phyloP scores from a whole-genome alignment of 2,329 filamentous ascomycete genomes.

The Colletotrichum lini region DNA sequence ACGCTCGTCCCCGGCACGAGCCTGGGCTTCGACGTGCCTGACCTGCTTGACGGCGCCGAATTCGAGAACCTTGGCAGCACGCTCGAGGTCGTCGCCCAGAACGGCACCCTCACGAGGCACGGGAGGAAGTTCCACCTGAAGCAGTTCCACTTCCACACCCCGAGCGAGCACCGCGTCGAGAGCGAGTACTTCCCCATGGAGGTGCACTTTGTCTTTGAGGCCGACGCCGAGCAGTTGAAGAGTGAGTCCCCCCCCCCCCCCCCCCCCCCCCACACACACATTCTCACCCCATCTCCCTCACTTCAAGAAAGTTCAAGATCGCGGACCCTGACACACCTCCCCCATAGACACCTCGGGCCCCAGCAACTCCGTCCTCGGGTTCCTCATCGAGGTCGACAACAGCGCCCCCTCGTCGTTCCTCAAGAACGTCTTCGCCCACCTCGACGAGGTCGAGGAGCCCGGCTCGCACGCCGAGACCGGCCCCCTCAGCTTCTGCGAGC shows the following conservation, averaged over 20 bases:
- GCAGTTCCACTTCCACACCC: constrained; percentile 74
- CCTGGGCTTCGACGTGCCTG: constrained; percentile 55
- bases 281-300: too few relatives aligned
- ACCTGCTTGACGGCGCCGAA: constrained; percentile 53
- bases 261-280: too few relatives aligned
- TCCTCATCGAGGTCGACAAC: constrained; percentile 53
- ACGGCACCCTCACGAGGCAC: constrained; percentile 60
- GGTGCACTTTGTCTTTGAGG: constrained; percentile 59
- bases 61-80: constrained; percentile 68
- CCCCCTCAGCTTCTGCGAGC: constrained; percentile 58
- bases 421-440: constrained; percentile 54
- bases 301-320: not conserved
- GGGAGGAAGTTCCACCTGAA: constrained; percentile 59
- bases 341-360: constrained; percentile 47
- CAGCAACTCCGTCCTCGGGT: constrained; percentile 53
- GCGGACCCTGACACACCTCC: not conserved
- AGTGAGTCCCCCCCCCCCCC: constrained; percentile 13
- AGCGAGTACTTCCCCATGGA: constrained; percentile 57
- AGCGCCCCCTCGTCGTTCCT: constrained; percentile 49
- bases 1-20: constrained; percentile 47
- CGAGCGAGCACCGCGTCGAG: constrained; percentile 70
- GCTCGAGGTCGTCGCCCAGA: constrained; percentile 62
- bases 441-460: constrained; percentile 55
- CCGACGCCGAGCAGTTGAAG: constrained; percentile 45
- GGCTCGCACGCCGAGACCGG: constrained; percentile 56